Base-by-base conservation (phyloP, 257 asterid genomes). In the Leptodermis oblonga region DNA sequence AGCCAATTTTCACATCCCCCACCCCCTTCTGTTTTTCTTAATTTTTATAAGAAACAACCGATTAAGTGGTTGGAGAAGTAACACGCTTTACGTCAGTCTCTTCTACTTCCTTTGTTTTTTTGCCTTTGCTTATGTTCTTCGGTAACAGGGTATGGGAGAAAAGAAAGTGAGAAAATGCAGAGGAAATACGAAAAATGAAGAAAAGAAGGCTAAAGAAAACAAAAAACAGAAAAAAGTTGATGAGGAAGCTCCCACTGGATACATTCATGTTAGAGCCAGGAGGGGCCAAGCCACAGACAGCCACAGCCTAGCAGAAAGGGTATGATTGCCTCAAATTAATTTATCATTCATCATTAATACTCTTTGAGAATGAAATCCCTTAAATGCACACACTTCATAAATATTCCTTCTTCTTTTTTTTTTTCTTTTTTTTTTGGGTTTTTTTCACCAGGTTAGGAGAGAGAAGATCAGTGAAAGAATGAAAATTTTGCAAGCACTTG, bases 301-400 rank as follows among this genome's bases (percentile, higher is more conserved):
- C 82, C 97, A 90, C 85, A 90, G 95, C 82, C 89, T 86, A 72
- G 96, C 96, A 41, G 96, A 90, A 74, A 87, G 96, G 96, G 96
- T 90, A 83, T 65, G 60, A 62, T 65, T 28, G 6, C 18, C 31
- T 20, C 8, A 62, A 20, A 5, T 1, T 48, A 10, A 49, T 49
- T 15, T 18, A 49, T 46, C 14, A 22, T 43, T 25, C 23, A 34
- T 20, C 18, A 15, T 26, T 20, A 49, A 8, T 12, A 7, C 12
- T 43, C 41, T 22, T 5, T n/a, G 26, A 48, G 25, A 67, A 31
- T 67, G 4, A 26, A 43, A 8, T n/a, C 18, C 39, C 28, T 28
- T 18, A 25, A 42, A 45, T 46, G 59, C 41, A 28, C 17, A 34
- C 34, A 43, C n/a, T 15, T 2, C 6, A 5, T 46, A 46, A 60